These are phyloP conservation scores for Planoprotostelium fungivorum DNA, from an alignment of 78 protist species.

Conservation along the genomic window DNA sequence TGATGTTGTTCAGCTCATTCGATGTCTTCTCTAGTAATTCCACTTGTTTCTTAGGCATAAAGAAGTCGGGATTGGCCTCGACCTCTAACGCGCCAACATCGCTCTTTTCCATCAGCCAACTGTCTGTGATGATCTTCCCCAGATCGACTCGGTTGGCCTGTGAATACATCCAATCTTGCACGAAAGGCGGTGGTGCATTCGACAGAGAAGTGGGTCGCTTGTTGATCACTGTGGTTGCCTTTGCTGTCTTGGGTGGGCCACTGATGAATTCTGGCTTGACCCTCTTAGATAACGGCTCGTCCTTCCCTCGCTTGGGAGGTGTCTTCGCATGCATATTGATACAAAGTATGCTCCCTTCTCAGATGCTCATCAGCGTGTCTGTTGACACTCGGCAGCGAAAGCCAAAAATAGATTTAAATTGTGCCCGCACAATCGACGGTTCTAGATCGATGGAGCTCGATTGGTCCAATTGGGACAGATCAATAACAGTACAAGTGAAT, in stretches of 20 bases:
- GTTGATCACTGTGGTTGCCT: neutral
- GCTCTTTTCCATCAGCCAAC: neutral
- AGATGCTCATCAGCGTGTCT: no score
- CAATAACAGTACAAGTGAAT: no score
- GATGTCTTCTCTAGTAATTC: neutral
- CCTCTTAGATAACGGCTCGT: neutral
- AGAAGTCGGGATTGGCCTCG: neutral
- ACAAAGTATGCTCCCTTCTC: no score
- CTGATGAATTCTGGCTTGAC: neutral
- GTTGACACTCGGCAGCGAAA: no score
- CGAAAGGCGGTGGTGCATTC: no score
- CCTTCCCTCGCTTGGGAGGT: neutral
- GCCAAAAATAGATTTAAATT: no score
- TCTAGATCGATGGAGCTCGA: no score
- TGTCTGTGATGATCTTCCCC: neutral
- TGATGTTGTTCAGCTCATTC: neutral
- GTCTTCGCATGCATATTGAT: no score
- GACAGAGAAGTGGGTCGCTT: neutral
- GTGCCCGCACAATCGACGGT: no score
- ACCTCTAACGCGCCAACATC: neutral
- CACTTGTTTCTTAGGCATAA: neutral
- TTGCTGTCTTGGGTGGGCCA: neutral
- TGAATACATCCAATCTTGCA: neutral
- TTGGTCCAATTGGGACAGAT: no score
- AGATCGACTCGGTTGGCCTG: neutral